Evolutionary conservation across 2,329 filamentous ascomycete genomes (phyloP).

Genomic region (Epichloe gansuensis): DNA sequence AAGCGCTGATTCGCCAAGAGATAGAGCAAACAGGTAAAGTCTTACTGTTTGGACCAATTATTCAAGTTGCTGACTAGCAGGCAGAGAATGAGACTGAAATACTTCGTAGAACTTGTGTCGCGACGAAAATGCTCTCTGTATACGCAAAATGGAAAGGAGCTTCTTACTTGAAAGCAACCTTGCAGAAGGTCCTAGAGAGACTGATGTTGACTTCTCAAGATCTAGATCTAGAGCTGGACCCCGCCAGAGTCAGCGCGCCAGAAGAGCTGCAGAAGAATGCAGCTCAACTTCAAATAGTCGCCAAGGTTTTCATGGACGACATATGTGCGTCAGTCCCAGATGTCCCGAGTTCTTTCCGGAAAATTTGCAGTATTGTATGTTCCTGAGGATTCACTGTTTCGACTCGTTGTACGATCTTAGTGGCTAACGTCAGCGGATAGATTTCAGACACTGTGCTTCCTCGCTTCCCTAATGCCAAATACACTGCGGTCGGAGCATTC

Average conservation of each 20-base stretch:
- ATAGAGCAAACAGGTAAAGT: conserved; percentile 48
- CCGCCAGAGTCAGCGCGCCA: conserved; percentile 42
- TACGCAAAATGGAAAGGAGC: conserved; percentile 61
- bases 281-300: conserved; percentile 51
- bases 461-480: conserved; percentile 56
- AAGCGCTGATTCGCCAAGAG: conserved; percentile 55
- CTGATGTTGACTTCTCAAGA: conserved; percentile 55
- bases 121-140: conserved; percentile 59
- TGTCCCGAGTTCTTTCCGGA: conserved; percentile 51
- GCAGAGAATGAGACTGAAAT: conserved; percentile 55
- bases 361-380: conserved; percentile 53
- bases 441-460: conserved; percentile 51
- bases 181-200: conserved; percentile 54
- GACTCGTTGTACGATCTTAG: neutral
- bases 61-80: conserved; percentile 7
- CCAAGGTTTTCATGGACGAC: conserved; percentile 59
- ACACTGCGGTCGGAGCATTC: conserved; percentile 58
- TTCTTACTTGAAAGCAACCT: conserved; percentile 47
- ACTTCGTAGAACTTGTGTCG: conserved; percentile 53
- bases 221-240: conserved; percentile 55
- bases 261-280: conserved; percentile 56
- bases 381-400: neutral
- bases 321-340: conserved; percentile 50
- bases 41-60: neutral
- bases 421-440: conserved; percentile 15